Conservation (phyloP, 768 basidiomycete genomes). For the Krasilnikovozyma curviuscula region DNA sequence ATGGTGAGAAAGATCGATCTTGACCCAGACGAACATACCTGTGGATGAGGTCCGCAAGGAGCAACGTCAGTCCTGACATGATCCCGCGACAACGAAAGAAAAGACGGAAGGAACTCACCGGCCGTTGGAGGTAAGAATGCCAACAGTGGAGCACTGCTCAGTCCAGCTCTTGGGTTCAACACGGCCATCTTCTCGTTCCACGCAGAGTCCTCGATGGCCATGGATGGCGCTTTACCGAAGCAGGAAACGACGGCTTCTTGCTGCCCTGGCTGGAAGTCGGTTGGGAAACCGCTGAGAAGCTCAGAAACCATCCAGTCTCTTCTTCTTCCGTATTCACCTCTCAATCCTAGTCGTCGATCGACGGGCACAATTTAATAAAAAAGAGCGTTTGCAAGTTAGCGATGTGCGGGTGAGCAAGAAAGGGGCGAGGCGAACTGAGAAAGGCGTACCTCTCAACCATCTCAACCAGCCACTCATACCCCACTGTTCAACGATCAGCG, state of each 20-base stretch:
- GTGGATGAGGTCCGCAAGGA: background rate
- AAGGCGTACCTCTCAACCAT: slow-evolving; percentile 7
- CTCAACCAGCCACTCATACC: slow-evolving; percentile 8
- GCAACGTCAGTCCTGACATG: too few species aligned
- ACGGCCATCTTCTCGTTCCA: slow-evolving; percentile 11
- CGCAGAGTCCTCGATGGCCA: background rate
- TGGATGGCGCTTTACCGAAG: too few species aligned
- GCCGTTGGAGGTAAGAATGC: slow-evolving; percentile 9
- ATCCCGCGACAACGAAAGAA: too few species aligned
- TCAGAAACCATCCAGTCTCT: slow-evolving; percentile 11
- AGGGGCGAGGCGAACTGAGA: background rate
- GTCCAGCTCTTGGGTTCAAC: background rate
- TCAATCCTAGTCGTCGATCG: too few species aligned
- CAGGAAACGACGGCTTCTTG: background rate
- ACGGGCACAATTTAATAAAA: too few species aligned
- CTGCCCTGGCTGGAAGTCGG: slow-evolving; percentile 1
- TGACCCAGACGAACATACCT: slow-evolving; percentile 9
- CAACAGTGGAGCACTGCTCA: slow-evolving; percentile 1
- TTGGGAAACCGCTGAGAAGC: slow-evolving; percentile 10
- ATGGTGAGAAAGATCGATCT: slow-evolving; percentile 1
- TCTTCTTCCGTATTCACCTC: too few species aligned
- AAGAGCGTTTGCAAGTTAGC: background rate
- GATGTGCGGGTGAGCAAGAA: background rate
- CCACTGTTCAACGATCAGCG: slow-evolving; percentile 6
- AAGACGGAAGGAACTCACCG: background rate